A percentile compares a stretch with the other conserved stretches of the same genome.
Conservation (phyloP, 2,329 filamentous ascomycete species). For the Botrytis fragariae region DNA sequence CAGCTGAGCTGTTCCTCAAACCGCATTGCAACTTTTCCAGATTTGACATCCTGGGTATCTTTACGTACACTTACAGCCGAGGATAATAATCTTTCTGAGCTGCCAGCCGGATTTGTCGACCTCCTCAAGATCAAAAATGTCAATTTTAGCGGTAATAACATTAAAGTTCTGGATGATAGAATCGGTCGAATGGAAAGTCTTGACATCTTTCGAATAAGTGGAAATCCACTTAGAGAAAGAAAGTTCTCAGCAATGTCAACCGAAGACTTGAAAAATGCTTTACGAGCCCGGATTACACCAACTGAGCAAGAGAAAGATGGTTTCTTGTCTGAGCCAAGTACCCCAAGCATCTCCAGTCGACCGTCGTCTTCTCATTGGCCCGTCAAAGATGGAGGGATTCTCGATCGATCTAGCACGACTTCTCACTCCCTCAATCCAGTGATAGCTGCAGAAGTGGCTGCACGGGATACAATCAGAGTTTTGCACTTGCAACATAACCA, state of each 20-base stretch:
- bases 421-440: slow-evolving; percentile 59
- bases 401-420: slow-evolving; percentile 68
- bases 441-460: slow-evolving; percentile 54
- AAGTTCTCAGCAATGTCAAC: slow-evolving; percentile 79
- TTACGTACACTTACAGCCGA: slow-evolving; percentile 73
- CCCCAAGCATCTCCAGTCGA: slow-evolving; percentile 22
- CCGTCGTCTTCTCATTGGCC: slow-evolving; percentile 35
- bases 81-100: slow-evolving; percentile 72
- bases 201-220: slow-evolving; percentile 70
- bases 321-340: slow-evolving; percentile 34
- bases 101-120: slow-evolving; percentile 73
- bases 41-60: slow-evolving; percentile 69
- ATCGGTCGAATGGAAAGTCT: slow-evolving; percentile 79
- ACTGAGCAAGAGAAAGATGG: slow-evolving; percentile 30
- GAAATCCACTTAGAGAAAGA: slow-evolving; percentile 88
- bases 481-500: slow-evolving; percentile 76
- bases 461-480: slow-evolving; percentile 51
- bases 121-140: slow-evolving; percentile 69
- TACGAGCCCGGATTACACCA: slow-evolving; percentile 66
- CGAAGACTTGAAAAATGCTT: slow-evolving; percentile 73
- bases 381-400: slow-evolving; percentile 46
- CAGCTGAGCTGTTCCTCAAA: slow-evolving; percentile 79
- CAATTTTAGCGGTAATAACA: slow-evolving; percentile 83
- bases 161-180: slow-evolving; percentile 70
- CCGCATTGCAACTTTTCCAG: slow-evolving; percentile 68